phyloP scores from a whole-genome alignment of 2,329 filamentous ascomycete genomes.

The Fusarium equiseti region DNA sequence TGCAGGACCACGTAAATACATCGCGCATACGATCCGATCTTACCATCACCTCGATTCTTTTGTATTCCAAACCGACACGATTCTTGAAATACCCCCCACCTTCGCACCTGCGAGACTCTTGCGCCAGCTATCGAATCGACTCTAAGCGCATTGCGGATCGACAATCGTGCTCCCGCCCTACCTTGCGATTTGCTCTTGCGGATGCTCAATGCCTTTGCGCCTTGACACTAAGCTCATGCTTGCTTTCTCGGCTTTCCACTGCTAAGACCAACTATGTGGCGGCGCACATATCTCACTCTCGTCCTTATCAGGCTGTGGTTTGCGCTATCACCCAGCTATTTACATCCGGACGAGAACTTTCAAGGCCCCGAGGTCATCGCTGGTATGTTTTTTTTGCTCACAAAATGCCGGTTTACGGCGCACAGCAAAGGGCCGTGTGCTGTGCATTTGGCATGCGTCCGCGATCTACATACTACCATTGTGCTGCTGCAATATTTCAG shows the following conservation, averaged over 20 bases:
- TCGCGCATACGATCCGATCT: conserved; percentile 18
- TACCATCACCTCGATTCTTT: not conserved
- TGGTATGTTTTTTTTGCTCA: conserved; percentile 67
- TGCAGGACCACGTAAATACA: conserved; percentile 14
- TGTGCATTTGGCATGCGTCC: not conserved
- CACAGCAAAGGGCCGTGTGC: not conserved
- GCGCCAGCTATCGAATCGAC: not conserved
- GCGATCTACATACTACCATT: not conserved
- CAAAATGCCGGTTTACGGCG: not conserved
- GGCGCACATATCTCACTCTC: conserved; percentile 87
- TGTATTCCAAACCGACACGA: not conserved
- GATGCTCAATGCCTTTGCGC: conserved; percentile 38
- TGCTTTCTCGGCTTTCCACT: conserved; percentile 41
- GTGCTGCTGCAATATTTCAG: not conserved
- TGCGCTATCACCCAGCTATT: conserved; percentile 92
- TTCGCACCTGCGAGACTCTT: conserved; percentile 18
- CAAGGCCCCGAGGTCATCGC: conserved; percentile 98
- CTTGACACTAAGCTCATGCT: conserved; percentile 44
- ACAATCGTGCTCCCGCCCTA: conserved; percentile 5
- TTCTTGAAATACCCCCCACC: not conserved
- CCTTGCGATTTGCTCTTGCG: conserved; percentile 21
- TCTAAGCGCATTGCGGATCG: conserved; percentile 7
- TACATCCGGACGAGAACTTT: conserved; percentile 99
- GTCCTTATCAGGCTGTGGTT: conserved; percentile 92
- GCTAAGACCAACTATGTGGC: conserved; percentile 77